These are phyloP conservation scores for Narthecium ossifragum DNA, from an alignment of 106 monocot genomes.

Conservation along the genomic window DNA sequence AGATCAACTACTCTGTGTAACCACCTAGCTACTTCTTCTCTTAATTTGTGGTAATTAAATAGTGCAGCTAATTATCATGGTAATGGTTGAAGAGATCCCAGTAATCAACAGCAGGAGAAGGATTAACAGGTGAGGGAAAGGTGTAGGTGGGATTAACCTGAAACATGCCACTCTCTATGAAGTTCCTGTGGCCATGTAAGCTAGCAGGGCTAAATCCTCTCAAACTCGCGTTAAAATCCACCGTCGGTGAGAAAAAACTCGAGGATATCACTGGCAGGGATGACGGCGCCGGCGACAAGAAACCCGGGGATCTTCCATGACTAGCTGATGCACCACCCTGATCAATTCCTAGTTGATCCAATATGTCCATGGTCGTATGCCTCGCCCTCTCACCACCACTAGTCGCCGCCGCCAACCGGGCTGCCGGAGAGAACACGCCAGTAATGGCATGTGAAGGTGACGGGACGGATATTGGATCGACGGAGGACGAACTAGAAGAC, in stretches of 20 bases:
- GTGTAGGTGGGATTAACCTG: slow-evolving; percentile 8
- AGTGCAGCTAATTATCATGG: too few relatives aligned
- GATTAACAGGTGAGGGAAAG: neutral
- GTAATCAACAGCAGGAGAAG: slow-evolving; percentile 19
- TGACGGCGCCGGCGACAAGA: slow-evolving; percentile 27
- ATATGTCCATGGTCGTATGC: neutral
- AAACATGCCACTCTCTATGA: too few relatives aligned
- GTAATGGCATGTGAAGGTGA: neutral
- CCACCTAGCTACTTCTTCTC: too few relatives aligned
- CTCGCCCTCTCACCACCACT: slow-evolving; percentile 7
- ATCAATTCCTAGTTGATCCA: slow-evolving; percentile 14
- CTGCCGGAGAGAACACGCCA: neutral
- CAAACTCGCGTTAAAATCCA: neutral
- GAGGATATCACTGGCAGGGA: slow-evolving; percentile 27
- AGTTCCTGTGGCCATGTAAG: slow-evolving; percentile 6
- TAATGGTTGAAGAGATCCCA: slow-evolving; percentile 37
- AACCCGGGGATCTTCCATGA: slow-evolving; percentile 13
- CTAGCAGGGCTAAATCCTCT: neutral
- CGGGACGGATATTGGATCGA: neutral
- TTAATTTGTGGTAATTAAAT: too few relatives aligned
- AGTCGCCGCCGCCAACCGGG: neutral
- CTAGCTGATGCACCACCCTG: neutral
- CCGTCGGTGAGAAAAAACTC: slow-evolving; percentile 26
- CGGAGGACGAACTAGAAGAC: neutral
- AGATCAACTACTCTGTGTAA: too few relatives aligned